phyloP scores from a whole-genome alignment of 1,284 basidiomycete species.

The Trametes sp. region DNA sequence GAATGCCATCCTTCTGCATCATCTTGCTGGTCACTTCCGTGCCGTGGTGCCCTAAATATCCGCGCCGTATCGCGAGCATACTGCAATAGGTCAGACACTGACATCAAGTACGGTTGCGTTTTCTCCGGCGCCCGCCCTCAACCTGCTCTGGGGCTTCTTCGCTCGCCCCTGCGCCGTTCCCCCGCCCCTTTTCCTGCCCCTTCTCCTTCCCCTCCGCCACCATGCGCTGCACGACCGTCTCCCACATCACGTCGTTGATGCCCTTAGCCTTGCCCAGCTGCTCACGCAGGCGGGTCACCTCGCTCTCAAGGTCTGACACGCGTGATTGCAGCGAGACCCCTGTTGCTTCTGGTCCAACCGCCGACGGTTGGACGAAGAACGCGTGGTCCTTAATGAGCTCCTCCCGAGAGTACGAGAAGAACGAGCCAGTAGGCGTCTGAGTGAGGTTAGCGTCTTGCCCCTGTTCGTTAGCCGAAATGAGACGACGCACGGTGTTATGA shows the following conservation, averaged over 20 bases:
- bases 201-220: slow-evolving; percentile 50
- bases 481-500: slow-evolving; percentile 47
- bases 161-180: slow-evolving; percentile 3
- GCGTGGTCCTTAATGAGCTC: slow-evolving; percentile 69
- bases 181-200: slow-evolving; percentile 13
- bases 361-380: slow-evolving; percentile 59
- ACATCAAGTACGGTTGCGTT: slow-evolving; percentile 34
- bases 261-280: slow-evolving; percentile 83
- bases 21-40: background rate
- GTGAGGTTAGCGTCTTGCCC: background rate
- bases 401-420: slow-evolving; percentile 51
- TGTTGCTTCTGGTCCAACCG: slow-evolving; percentile 40
- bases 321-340: slow-evolving; percentile 56
- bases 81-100: too few relatives aligned
- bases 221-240: slow-evolving; percentile 73
- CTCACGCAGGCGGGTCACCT: slow-evolving; percentile 68
- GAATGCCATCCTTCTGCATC: slow-evolving; percentile 16
- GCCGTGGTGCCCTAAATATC: too few relatives aligned
- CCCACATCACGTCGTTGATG: slow-evolving; percentile 92
- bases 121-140: slow-evolving; percentile 30
- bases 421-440: slow-evolving; percentile 31
- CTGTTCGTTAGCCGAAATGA: background rate
- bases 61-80: background rate
- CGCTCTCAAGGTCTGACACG: slow-evolving; percentile 74
- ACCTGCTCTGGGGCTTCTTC: slow-evolving; percentile 19